Evolutionary conservation across 2,329 filamentous ascomycete genomes (phyloP).

Genomic region (Atkinsonella hypoxylon): DNA sequence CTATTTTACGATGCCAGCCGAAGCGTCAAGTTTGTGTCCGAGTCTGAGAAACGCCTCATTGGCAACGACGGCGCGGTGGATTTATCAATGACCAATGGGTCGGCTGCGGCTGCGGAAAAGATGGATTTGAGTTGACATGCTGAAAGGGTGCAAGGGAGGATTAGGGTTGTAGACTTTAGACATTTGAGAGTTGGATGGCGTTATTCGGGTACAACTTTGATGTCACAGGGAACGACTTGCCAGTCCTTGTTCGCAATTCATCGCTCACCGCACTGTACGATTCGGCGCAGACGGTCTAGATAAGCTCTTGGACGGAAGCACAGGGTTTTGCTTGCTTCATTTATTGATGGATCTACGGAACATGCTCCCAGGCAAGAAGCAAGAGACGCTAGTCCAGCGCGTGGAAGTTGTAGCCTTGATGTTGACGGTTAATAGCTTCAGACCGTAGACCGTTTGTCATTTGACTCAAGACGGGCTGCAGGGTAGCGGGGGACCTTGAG

Average conservation of each 20-base stretch:
- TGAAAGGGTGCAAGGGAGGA: neutral
- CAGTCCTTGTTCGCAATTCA: neutral
- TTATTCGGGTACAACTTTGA: conserved; percentile 12
- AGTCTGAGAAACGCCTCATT: conserved; percentile 88
- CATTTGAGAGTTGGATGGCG: conserved; percentile 17
- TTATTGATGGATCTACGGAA: neutral
- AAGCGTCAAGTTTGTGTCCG: conserved; percentile 80
- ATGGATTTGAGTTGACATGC: conserved; percentile 32
- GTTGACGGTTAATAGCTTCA: neutral
- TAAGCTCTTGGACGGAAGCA: neutral
- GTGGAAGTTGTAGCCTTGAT: no score
- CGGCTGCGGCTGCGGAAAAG: conserved; percentile 26
- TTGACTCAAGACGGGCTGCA: neutral
- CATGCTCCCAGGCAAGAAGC: no score
- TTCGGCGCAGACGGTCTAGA: conserved; percentile 14
- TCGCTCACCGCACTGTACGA: conserved; percentile 8
- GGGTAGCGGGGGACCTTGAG: neutral
- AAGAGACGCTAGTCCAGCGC: no score
- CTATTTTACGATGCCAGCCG: conserved; percentile 85
- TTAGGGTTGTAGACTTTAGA: conserved; percentile 2
- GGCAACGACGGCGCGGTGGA: conserved; percentile 73
- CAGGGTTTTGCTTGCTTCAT: neutral
- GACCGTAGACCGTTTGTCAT: neutral
- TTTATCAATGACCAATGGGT: conserved; percentile 37
- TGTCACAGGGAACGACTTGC: neutral